Base-by-base conservation (phyloP, 106 monocot genomes). In the Dendrobium nobile region DNA sequence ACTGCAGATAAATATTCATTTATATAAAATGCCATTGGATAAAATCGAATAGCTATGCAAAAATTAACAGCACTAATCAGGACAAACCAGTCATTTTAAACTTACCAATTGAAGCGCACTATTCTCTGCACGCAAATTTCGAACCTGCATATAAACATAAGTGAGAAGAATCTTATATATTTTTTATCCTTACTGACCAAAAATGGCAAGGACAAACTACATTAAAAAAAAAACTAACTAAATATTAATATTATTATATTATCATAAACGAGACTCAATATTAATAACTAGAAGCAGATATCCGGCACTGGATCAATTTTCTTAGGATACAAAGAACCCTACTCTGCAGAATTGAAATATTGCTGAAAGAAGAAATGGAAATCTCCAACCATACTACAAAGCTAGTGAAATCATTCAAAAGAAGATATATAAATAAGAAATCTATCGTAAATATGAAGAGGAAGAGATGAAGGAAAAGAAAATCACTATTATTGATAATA, bases 61-160 rank as follows among this genome's bases (percentile, higher is more conserved):
- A 26, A 37, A 16, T 37, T 70, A 70, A 33, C 3, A 37, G 70
- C 4, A 70, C 13, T 17, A 70, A 28, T 70, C 37, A 16, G 20
- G 19, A 74, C 7, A 74, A 74, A 74, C 8, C 19, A 44, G 43
- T 22, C 10, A 19, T 41, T 56, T 19, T 22, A 48, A 55, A 59
- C 90, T 80, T 86, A 92, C 92, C 88, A 92, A 22, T 77, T 90
- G 90, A 77, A 92, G 90, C 75, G 88, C 73, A 79, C 83, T 88
- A 68, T 92, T 88, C 79, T 88, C 78, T 6, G 67, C 67, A 27
- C 77, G 79, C 68, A 84, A 77, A 67, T 88, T 88, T 41, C 82
- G 86, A 79, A 83, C 77, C 92, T 92, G 87, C 41, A 77, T 55
- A 78, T 56, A 78, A 37, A 58, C 37, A 33, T 51, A 11, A 80